These are phyloP conservation scores for Polygonum maritimum DNA, from an alignment of 148 eudicot genomes.

Conservation along the genomic window DNA sequence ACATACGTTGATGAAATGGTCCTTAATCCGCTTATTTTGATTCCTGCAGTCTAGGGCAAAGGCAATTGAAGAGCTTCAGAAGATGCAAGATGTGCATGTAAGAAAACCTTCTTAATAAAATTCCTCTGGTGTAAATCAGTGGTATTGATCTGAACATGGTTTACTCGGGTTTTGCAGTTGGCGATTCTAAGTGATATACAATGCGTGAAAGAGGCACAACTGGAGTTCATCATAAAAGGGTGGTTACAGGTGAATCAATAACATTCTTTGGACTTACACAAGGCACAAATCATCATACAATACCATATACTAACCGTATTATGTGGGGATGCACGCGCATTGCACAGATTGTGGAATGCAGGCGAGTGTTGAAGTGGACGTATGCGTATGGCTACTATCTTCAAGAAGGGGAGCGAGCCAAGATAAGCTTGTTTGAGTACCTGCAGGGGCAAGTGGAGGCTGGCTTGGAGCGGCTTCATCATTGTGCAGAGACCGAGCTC, in stretches of 20 bases:
- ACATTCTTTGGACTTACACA: too few species aligned
- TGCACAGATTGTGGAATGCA: constrained; percentile 94
- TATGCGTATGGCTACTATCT: constrained; percentile 89
- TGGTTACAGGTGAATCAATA: constrained; percentile 58
- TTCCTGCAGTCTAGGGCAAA: constrained; percentile 74
- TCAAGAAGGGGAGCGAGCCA: constrained; percentile 61
- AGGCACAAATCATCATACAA: too few species aligned
- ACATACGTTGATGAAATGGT: background rate
- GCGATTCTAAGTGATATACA: constrained; percentile 60
- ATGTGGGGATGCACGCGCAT: background rate
- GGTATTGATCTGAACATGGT: too few species aligned
- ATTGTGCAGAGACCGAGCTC: constrained; percentile 86
- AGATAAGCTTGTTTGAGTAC: constrained; percentile 77
- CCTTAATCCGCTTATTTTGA: background rate
- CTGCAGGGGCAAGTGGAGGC: constrained; percentile 89
- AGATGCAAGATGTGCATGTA: constrained; percentile 68
- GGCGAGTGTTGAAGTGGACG: constrained; percentile 87
- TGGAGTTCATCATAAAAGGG: constrained; percentile 73
- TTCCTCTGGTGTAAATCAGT: too few species aligned
- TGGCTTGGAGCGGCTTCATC: constrained; percentile 86
- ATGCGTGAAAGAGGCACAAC: constrained; percentile 65
- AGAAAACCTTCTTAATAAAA: constrained; percentile 16
- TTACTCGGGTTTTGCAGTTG: background rate
- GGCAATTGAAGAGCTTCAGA: constrained; percentile 51
- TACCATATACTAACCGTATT: too few species aligned